Base-by-base conservation (phyloP, 2,329 filamentous ascomycete genomes). In the Colletotrichum graminicola region DNA sequence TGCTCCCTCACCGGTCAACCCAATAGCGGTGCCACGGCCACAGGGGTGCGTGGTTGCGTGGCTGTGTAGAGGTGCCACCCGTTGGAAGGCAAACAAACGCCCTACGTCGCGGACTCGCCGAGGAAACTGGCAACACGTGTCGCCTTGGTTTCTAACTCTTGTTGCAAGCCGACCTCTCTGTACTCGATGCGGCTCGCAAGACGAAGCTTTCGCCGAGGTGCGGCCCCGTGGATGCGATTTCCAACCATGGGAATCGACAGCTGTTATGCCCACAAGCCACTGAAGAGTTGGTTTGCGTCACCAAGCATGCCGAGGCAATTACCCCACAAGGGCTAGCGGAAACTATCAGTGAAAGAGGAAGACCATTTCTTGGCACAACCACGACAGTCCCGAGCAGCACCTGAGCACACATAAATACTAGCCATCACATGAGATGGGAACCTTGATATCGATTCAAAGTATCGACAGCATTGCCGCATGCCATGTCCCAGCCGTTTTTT, bases 11-110 rank as follows among this genome's bases (percentile, higher is more conserved):
- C 54, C n/a, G 5, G 54, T 23, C 54, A 36, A 43, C 21, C 21
- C 21, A 59, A 29, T 34, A 51, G 26, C 57, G 34, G 8, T 52
- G 51, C 59, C 57, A 54, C 59, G 68, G 65, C 51, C 51, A 34
- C n/a, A 18, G 23, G 56, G n/a, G 68, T 65, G 43, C 65, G 69
- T 60, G 54, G 39, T 16, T 68, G 65, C 60, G 60, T 69, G 69
- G 69, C 65, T 69, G 59, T 72, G 59, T 29, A 32, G 52, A 26
- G 34, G 34, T 56, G 34, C 54, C 36, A 57, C 34, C n/a, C 34
- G 14, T 26, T 57, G 34, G 36, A 26, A 57, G 55, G 55, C 34
- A 26, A 57, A 56, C 34, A 26, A 57, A 56, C 2, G n/a, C 26
- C 10, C 34, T 11, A 11, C 34, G 34, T 36, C 21, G 32, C 49